Base-by-base conservation (phyloP, 106 monocot genomes). In the Allium fistulosum region DNA sequence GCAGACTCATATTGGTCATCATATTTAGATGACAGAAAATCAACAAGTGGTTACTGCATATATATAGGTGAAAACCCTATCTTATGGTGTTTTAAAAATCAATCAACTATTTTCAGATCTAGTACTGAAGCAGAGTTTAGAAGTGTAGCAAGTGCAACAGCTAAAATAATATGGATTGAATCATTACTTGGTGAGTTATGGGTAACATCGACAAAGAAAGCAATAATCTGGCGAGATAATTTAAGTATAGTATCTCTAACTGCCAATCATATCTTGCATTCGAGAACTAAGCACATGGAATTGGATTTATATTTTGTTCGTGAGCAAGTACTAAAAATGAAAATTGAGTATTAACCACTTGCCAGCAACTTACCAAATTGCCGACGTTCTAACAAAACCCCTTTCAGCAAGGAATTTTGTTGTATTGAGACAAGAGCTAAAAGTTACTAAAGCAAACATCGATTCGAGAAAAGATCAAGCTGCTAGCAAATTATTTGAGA, bases 201-300 rank as follows among this genome's bases (percentile, higher is more conserved):
- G 5, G 5, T 37, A 2, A 5, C 2, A 37, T 22, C 2, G 5
- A 2, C 37, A 37, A 4, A 37, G 37, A 37, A 37, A 37, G 37
- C 37, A 5, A 37, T 1, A 37, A 37, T 37, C 2, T 37, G 37
- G 2, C 1, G 37, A 0, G 2, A 37, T 37, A 37, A 37, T 37
- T 4, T 37, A 5, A 37, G 37, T 5, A 37, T 1, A 5, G 5
- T 37, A 4, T 37, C 37, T 4, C 37, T 37, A 2, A 4, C 37
- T 4, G 37, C 37, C 5, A 37, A 37, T 37, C 37, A 46, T 1
- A 8, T 51, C 0, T 26, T 61, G 10, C 71, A 71, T 61, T 59
- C 50, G 4, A 7, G 61, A 2, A 18, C 26, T 1, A 71, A 71
- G 27, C 71, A 71, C 11, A 61, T 61, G 4, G 71, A 71, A 49